Evolutionary conservation across 2,329 filamentous ascomycete species (phyloP), one percentile per base, ranked within the genome.

Genomic region (Cytospora piceicola): DNA sequence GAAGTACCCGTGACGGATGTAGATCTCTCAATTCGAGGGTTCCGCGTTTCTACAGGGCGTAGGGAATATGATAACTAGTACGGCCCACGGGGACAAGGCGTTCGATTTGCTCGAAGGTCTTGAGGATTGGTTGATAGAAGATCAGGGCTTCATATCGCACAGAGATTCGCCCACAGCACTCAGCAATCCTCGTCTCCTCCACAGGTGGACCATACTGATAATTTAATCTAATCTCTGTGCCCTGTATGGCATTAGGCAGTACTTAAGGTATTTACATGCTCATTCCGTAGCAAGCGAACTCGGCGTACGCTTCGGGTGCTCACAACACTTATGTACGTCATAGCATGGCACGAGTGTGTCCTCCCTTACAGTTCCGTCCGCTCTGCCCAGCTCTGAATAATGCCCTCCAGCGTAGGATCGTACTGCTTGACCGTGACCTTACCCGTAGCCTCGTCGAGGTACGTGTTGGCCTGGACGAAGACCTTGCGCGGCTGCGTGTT

Each of bases 391-490:
- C 92, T 95, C 82, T 92, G 84, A 68, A 96, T 89, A 81, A 98
- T 88, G 7, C 94, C 94, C 76, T 91, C 86, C 8, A 89, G 81
- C 7, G 87, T 91, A 0, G 93, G 85, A 71, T 96, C 92, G 77
- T 97, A 97, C 79, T 97, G 93, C 80, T 89, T 91, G 77, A 97
- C 78, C 17, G 82, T 84, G 34, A 96, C 91, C 75, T 88, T 85
- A 65, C 90, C 92, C 0, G 84, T 86, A 15, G 84, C 79, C 75
- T 87, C 84, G 68, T 90, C 87, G 51, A 95, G 74, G 64, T 89
- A 84, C 0, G 94, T 97, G 77, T 96, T 98, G 67, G 92, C 93
- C 81, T 97, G 94, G 62, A 97, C 93, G 80, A 96, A 97, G 54
- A 97, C 90, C 82, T 94, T 94, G 67, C 91, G 82, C n/a, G 91